phyloP scores from a whole-genome alignment of 371 early-diverging fungal genomes.

The Rhizopus arrhizus region DNA sequence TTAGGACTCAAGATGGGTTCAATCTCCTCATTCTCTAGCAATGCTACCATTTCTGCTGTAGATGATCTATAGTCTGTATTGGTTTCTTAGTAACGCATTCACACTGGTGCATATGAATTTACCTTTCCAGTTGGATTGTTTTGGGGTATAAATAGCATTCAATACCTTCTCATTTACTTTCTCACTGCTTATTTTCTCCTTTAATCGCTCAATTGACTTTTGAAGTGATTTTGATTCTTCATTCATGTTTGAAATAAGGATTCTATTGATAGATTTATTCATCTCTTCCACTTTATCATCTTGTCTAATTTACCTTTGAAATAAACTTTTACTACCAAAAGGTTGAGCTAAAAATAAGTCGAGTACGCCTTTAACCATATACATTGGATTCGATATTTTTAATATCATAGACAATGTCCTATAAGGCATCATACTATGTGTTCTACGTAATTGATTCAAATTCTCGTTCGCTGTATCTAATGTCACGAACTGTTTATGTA shows the following conservation, averaged over 20 bases:
- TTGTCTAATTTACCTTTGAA: constrained; percentile 52
- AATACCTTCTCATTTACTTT: constrained; percentile 55
- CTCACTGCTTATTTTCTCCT: constrained; percentile 46
- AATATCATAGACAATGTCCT: constrained; percentile 56
- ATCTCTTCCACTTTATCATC: neutral
- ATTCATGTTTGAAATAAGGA: constrained; percentile 59
- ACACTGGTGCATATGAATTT: neutral
- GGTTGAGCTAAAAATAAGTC: constrained; percentile 71
- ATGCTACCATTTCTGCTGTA: constrained; percentile 9
- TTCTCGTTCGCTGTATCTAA: constrained; percentile 63
- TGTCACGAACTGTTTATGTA: constrained; percentile 60
- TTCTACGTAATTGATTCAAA: constrained; percentile 55
- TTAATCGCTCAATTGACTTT: constrained; percentile 53
- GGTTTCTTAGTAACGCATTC: neutral
- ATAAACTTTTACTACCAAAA: constrained; percentile 63
- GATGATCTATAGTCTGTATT: constrained; percentile 5
- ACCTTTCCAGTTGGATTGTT: constrained; percentile 19
- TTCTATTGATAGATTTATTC: constrained; percentile 20
- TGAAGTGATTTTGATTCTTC: constrained; percentile 56
- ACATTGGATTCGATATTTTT: constrained; percentile 64
- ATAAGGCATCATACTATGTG: constrained; percentile 64
- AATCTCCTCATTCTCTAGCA: constrained; percentile 18
- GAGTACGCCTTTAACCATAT: constrained; percentile 62
- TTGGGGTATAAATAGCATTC: constrained; percentile 54
- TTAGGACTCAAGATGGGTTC: constrained; percentile 11